phyloP scores from a whole-genome alignment of 2,329 filamentous ascomycete genomes.

The Thelonectria rubi region DNA sequence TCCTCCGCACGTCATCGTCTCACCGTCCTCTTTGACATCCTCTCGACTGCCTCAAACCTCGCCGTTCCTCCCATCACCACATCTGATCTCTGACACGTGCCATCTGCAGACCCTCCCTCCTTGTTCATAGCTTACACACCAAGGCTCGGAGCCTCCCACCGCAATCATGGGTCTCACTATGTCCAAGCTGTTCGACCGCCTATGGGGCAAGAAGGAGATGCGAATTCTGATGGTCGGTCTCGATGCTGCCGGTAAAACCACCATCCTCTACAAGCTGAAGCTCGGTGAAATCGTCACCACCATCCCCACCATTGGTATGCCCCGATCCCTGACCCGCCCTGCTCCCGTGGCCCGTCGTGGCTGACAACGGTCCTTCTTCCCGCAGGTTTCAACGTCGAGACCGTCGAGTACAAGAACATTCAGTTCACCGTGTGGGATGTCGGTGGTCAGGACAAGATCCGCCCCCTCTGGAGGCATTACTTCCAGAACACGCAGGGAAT shows the following conservation, averaged over 20 bases:
- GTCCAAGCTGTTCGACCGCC: constrained; percentile 94
- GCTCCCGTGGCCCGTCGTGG: constrained; percentile 4
- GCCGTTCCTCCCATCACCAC: constrained; percentile 32
- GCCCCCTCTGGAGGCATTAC: constrained; percentile 99
- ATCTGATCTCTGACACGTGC: constrained; percentile 18
- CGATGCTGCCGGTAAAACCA: constrained; percentile 99
- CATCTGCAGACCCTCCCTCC: constrained; percentile 26
- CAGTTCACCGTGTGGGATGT: constrained; percentile 99
- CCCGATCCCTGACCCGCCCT: constrained; percentile 5
- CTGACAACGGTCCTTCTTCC: constrained; percentile 35
- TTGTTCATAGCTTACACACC: constrained; percentile 39
- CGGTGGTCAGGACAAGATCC: constrained; percentile 99
- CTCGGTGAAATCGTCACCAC: constrained; percentile 99
- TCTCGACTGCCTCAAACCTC: constrained; percentile 31
- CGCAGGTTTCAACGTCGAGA: constrained; percentile 98
- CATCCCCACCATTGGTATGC: constrained; percentile 92
- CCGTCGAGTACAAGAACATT: constrained; percentile 99
- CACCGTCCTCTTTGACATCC: constrained; percentile 27
- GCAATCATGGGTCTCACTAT: constrained; percentile 97
- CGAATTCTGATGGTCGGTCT: constrained; percentile 99
- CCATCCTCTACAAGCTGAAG: constrained; percentile 99
- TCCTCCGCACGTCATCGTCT: constrained; percentile 10
- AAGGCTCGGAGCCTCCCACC: constrained; percentile 52
- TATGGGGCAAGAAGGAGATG: constrained; percentile 99
- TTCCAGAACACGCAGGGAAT: constrained; percentile 99